Evolutionary conservation across 352 stramenopile genomes (phyloP), one percentile per base, ranked within the genome.

Genomic region (Pythium vanterpoolii): DNA sequence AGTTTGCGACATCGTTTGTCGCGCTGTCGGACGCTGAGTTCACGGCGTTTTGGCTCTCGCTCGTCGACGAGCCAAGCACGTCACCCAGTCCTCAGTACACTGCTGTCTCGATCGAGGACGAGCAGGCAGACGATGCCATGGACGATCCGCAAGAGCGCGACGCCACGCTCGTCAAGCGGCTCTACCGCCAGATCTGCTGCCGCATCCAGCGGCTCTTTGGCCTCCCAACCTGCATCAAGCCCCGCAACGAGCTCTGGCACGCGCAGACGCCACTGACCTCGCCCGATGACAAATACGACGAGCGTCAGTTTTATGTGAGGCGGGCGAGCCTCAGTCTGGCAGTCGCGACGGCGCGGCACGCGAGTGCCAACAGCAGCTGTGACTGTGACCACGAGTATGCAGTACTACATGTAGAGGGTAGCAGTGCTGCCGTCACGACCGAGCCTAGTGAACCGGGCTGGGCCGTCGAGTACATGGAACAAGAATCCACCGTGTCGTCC

Each of bases 381-480:
- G 30, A 31, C 27, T 24, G 3, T 26, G 53, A 60, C 24, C 4
- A 52, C 10, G 26, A 9, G 8, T 10, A 47, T 24, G n/a, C n/a
- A n/a, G n/a, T n/a, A n/a, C n/a, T n/a, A n/a, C n/a, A n/a, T n/a
- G n/a, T n/a, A n/a, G n/a, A n/a, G n/a, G 39, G 21, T 9, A 16
- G 24, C 19, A 47, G 6, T 28, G 40, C 19, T 47, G 40, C 34
- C 3, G 9, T 26, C 6, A 9, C 7, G 18, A 26, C 40, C 40
- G 40, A 47, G 34, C 34, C 8, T 38, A 39, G 79, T 23, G 83
- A 93, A 34, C 75, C 82, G 18, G 81, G 83, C 5, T 93, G 83
- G 83, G 77, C 83, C 2, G 70, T 93, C 14, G 76, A 90, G 59
- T 93, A 93, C 66, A 83, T 90, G 71, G 77, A 93, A 50, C 74